Evolutionary conservation across 306 rosid species (phyloP).

Genomic region (Acacia melanoxylon): DNA sequence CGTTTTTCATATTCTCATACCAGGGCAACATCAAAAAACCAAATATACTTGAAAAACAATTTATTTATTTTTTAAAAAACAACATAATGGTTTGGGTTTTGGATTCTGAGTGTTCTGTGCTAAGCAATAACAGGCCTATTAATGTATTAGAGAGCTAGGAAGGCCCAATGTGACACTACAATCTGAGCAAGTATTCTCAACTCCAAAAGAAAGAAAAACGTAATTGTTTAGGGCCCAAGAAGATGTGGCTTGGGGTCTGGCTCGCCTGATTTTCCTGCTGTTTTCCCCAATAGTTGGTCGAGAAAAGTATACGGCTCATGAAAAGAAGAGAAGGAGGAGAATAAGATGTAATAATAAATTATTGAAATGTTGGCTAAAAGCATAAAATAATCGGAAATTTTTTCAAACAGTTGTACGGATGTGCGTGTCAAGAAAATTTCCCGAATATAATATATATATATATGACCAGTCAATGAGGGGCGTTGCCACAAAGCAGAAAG

Average conservation of each 20-base stretch:
- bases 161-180: neutral
- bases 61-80: too few species aligned
- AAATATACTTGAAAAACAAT: neutral
- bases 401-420: neutral
- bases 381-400: neutral
- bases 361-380: neutral
- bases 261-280: neutral
- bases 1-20: neutral
- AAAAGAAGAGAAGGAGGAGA: neutral
- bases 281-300: neutral
- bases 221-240: neutral
- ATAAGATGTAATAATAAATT: neutral
- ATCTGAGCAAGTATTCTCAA: neutral
- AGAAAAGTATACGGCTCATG: neutral
- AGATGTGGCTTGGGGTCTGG: neutral
- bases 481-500: neutral
- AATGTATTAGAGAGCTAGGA: neutral
- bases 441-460: neutral
- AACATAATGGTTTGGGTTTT: neutral
- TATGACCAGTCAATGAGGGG: neutral
- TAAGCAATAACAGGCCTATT: neutral
- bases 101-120: neutral
- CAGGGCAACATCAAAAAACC: neutral
- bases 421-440: neutral
- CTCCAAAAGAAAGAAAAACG: neutral